Percentiles rank a stretch among this genome's conserved stretches.
Conservation (phyloP, 768 basidiomycete genomes). For the Kwoniella mangroviensis region DNA sequence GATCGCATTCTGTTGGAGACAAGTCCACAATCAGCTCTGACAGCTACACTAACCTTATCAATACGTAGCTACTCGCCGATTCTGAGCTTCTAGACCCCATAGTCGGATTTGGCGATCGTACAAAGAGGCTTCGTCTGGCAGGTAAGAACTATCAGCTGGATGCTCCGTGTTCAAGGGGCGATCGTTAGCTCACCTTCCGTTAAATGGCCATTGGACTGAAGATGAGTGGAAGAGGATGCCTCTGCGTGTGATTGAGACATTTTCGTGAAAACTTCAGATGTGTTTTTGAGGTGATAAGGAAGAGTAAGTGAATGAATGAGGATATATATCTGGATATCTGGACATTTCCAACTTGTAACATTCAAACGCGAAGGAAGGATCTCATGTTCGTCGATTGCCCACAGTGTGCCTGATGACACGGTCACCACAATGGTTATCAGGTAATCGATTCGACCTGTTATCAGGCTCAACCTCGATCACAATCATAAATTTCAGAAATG, state of each 20-base stretch:
- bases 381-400: neutral
- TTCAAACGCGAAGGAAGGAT: neutral
- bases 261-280: neutral
- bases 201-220: slow-evolving; percentile 30
- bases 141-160: slow-evolving; percentile 19
- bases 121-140: slow-evolving; percentile 67
- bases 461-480: slow-evolving; percentile 24
- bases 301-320: slow-evolving; percentile 7
- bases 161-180: neutral
- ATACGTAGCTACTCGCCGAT: slow-evolving; percentile 66
- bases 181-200: slow-evolving; percentile 40
- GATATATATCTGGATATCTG: neutral
- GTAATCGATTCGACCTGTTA: neutral
- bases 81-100: slow-evolving; percentile 98
- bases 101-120: slow-evolving; percentile 97
- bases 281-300: neutral
- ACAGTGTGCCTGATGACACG: slow-evolving; percentile 2
- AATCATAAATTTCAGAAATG: slow-evolving; percentile 15
- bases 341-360: too few species aligned
- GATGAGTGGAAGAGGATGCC: slow-evolving; percentile 4
- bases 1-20: slow-evolving; percentile 76
- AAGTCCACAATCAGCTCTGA: slow-evolving; percentile 6
- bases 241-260: slow-evolving; percentile 9
- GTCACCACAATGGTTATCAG: neutral
- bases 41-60: neutral